A percentile compares a stretch with the other conserved stretches of the same genome.
These are phyloP conservation scores for Trypanosoma cruzi DNA, from an alignment of 208 protist species.

Conservation along the genomic window DNA sequence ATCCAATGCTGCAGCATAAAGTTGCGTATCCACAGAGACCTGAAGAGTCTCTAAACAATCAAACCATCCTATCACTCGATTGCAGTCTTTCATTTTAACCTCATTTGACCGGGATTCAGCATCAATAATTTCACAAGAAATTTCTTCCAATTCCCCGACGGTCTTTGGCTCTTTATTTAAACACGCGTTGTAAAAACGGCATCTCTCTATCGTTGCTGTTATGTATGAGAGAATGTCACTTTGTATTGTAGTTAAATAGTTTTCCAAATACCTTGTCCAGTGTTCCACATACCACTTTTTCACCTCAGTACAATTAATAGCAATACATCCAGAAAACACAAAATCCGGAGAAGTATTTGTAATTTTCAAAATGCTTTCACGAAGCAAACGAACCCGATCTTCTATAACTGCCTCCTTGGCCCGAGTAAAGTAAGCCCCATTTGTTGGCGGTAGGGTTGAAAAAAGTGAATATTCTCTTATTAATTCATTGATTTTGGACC, in stretches of 20 bases:
- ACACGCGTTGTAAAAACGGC: constrained; percentile 31
- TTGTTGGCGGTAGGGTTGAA: constrained; percentile 53
- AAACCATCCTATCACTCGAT: constrained; percentile 51
- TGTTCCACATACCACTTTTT: constrained; percentile 50
- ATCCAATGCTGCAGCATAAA: constrained; percentile 57
- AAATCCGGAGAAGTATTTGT: constrained; percentile 45
- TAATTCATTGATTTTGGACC: constrained; percentile 45
- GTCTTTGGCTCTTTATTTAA: constrained; percentile 51
- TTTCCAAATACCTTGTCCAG: constrained; percentile 57
- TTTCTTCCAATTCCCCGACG: constrained; percentile 76
- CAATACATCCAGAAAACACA: constrained; percentile 80
- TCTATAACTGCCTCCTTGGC: constrained; percentile 34
- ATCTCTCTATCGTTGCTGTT: constrained; percentile 40
- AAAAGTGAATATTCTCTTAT: constrained; percentile 45
- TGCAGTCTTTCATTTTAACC: constrained; percentile 46
- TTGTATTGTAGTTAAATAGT: constrained; percentile 51
- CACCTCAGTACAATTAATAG: constrained; percentile 56
- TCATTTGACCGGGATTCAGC: constrained; percentile 44
- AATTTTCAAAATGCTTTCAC: constrained; percentile 50
- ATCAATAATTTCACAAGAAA: constrained; percentile 37
- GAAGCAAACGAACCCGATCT: constrained; percentile 36
- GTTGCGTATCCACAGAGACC: constrained; percentile 54
- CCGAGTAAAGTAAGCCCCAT: constrained; percentile 36
- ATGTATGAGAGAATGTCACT: constrained; percentile 38
- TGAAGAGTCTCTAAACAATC: constrained; percentile 66